Evolutionary conservation across 345 rosid species (phyloP), one percentile per base, ranked within the genome.

Genomic region (Ceriops decandra): DNA sequence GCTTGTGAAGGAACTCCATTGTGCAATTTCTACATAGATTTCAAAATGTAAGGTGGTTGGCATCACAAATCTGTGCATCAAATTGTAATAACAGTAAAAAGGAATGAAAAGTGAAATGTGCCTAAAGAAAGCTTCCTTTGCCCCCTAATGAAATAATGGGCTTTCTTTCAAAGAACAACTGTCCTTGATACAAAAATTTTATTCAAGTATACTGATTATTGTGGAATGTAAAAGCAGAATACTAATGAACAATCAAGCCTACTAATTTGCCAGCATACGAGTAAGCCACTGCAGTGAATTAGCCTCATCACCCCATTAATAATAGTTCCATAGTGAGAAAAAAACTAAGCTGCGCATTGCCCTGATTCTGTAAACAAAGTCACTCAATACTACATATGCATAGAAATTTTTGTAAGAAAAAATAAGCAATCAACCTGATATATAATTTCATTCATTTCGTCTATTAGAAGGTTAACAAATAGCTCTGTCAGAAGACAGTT

Each of bases 381-480:
- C 53, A 49, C 20, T 56, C 28, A 28, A 53, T 22, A 22, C 63
- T 35, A 52, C 11, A 52, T 47, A 70, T 31, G 52, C 51, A 52
- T 42, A 58, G 36, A 64, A n/a, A 42, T 24, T 8, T 22, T 31
- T 46, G 21, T 42, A 28, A 75, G 32, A 49, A 63, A 71, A 62
- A 35, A 68, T 19, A 52, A 54, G 69, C 30, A 57, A 77, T 61
- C 76, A 74, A 88, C 99, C 99, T 90, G 99, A 81, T 95, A 91
- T 74, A 88, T 79, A 16, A 80, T 83, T 84, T 95, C 97, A 76
- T 95, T 95, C 68, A 95, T 72, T 83, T 91, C 96, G 57, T 95
- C 99, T 76, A 90, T 95, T 24, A 95, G 95, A 79, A 95, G 97
- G 76, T 69, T 85, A 73, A 87, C 78, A 81, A 82, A 95, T 38